Evolutionary conservation across 176 grass and related monocot species (phyloP), one percentile per base, ranked within the genome.

Genomic region (Zoysia japonica): DNA sequence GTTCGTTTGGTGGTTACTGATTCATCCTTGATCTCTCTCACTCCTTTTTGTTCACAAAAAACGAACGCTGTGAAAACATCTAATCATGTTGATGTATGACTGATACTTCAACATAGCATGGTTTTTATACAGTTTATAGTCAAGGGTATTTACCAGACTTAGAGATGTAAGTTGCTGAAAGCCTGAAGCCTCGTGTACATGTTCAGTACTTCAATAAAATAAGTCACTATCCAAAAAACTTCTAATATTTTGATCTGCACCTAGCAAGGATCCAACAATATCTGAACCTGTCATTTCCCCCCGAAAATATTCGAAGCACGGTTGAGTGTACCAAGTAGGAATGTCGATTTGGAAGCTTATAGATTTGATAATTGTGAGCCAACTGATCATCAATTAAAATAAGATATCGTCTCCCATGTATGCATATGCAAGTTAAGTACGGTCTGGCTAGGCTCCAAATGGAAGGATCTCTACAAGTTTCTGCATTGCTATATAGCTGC

Each of bases 271-370:
- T 69, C 47, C 54, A 65, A 70, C 42, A 80, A 39, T 36, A 74
- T 76, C 42, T 81, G n/a, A 38, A 28, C 47, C 65, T 72, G 87
- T 80, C 87, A 89, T 85, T 81, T 66, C 81, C 36, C 36, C 77
- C 71, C 11, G 20, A 63, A 71, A 78, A 78, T 78, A 89, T 81
- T 65, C 61, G 40, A 19, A 9, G 15, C 53, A 7, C 16, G 16
- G 15, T 56, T 5, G 53, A 5, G 15, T 57, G 7, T 9, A 57
- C 55, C 17, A 57, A 17, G 17, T 19, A 57, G 16, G 55, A 57
- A 57, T 57, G 55, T 19, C 6, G 6, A 19, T 57, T 57, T 57
- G 55, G 55, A 57, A 57, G 55, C 17, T 57, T 57, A 57, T 17
- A n/a, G 55, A 52, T 46, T 81, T 66, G 50, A 72, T 85, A 77